phyloP scores from a whole-genome alignment of 192 early-diverging fungal genomes.

The Neocallimastix lanati region DNA sequence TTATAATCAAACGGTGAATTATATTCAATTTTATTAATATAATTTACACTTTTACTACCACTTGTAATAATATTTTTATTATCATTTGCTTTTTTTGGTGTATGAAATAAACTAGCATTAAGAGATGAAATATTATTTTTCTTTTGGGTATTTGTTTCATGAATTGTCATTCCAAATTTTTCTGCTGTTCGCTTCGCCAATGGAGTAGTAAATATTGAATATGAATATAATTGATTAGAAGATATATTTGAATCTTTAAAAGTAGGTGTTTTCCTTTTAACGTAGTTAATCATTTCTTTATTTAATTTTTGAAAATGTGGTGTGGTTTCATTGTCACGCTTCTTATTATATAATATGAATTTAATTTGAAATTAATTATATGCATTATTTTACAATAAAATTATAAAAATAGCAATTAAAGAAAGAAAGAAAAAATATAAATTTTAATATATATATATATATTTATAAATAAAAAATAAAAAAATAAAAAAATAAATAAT shows the following conservation, averaged over 20 bases:
- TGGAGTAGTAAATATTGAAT: not conserved
- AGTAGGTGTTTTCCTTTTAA: not conserved
- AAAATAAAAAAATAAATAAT: too few species aligned
- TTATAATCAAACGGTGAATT: not conserved
- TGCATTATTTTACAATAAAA: too few species aligned
- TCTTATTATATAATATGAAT: not conserved
- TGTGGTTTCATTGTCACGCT: not conserved
- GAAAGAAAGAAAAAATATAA: too few species aligned
- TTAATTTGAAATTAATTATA: too few species aligned
- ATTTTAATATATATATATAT: too few species aligned
- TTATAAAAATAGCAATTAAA: too few species aligned
- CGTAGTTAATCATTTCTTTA: not conserved
- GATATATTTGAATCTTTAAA: not conserved
- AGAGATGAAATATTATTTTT: not conserved
- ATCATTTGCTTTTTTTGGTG: not conserved
- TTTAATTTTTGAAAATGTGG: not conserved
- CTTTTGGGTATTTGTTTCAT: not conserved
- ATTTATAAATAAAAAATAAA: too few species aligned
- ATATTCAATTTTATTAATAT: not conserved
- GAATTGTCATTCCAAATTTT: not conserved
- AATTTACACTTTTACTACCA: not conserved
- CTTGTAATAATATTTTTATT: not conserved
- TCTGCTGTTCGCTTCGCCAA: not conserved
- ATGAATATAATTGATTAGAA: not conserved
- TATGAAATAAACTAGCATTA: not conserved